phyloP scores from a whole-genome alignment of 2,329 filamentous ascomycete genomes.

The Pseudocercospora musae region DNA sequence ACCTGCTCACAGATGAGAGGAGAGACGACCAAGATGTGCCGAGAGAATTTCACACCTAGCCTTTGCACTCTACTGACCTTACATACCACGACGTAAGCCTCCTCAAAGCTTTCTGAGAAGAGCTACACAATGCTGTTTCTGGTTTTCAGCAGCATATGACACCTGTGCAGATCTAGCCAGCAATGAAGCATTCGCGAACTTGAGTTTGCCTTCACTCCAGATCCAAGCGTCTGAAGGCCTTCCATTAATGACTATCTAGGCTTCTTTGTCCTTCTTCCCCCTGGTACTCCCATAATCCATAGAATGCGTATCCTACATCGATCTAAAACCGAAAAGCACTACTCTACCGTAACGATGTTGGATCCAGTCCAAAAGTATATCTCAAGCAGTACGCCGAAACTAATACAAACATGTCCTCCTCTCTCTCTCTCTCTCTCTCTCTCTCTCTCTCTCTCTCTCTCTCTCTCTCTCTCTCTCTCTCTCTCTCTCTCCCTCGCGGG shows the following conservation, averaged over 20 bases:
- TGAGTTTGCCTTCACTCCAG: background rate
- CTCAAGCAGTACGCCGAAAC: constrained; percentile 8
- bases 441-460: constrained; percentile 11
- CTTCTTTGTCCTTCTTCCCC: background rate
- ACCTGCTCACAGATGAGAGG: too few species aligned
- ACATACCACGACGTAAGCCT: too few species aligned
- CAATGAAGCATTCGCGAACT: too few species aligned
- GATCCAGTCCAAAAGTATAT: background rate
- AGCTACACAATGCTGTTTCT: too few species aligned
- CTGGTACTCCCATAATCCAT: background rate
- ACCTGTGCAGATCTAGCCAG: too few species aligned
- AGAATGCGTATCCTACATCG: background rate
- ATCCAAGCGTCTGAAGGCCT: background rate
- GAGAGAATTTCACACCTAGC: too few species aligned
- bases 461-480: constrained; percentile 6
- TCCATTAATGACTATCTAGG: background rate
- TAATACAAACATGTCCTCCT: background rate
- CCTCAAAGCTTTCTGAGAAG: too few species aligned
- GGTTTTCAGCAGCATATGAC: too few species aligned
- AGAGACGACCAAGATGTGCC: too few species aligned
- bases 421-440: constrained; percentile 2
- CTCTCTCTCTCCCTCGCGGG: constrained; percentile 12
- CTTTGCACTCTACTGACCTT: too few species aligned
- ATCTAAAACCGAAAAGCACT: constrained; percentile 5
- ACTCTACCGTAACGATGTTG: constrained; percentile 6